These are phyloP conservation scores for Pestalotiopsis sp. DNA, from an alignment of 2,329 filamentous ascomycete genomes.

Conservation along the genomic window DNA sequence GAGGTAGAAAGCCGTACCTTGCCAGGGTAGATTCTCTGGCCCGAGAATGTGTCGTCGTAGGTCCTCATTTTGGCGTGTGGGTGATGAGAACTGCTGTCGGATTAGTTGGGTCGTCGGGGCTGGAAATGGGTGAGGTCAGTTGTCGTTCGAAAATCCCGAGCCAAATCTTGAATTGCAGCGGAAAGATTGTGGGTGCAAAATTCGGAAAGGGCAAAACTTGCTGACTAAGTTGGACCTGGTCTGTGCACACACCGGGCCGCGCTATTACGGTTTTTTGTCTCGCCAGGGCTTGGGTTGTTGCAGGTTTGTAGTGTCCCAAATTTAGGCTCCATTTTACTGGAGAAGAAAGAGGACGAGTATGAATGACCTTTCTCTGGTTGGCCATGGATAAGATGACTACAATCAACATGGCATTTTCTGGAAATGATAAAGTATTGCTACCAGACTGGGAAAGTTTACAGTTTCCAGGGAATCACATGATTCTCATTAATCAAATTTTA, in stretches of 20 bases:
- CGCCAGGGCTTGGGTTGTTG: background rate
- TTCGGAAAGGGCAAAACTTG: constrained; percentile 10
- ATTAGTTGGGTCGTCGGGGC: constrained; percentile 37
- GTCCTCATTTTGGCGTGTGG: constrained; percentile 61
- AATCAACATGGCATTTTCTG: too few relatives aligned
- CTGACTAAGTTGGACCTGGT: background rate
- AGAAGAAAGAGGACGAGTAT: background rate
- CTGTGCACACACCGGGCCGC: background rate
- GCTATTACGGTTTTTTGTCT: background rate
- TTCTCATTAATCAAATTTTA: too few relatives aligned
- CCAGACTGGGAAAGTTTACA: too few relatives aligned
- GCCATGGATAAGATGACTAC: background rate
- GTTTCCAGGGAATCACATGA: too few relatives aligned
- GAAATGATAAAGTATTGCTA: too few relatives aligned
- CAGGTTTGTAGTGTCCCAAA: background rate
- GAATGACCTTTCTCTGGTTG: background rate
- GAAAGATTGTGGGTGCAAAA: constrained; percentile 12
- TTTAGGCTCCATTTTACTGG: background rate
- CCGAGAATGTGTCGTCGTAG: constrained; percentile 69
- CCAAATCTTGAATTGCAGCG: constrained; percentile 14
- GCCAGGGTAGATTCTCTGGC: constrained; percentile 69
- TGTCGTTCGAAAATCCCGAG: background rate
- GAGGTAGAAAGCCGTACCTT: constrained; percentile 54
- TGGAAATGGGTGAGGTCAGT: background rate
- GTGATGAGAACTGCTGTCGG: constrained; percentile 36